These are phyloP conservation scores for Colletotrichum eremochloae DNA, from an alignment of 2,329 filamentous ascomycete species.

Conservation along the genomic window DNA sequence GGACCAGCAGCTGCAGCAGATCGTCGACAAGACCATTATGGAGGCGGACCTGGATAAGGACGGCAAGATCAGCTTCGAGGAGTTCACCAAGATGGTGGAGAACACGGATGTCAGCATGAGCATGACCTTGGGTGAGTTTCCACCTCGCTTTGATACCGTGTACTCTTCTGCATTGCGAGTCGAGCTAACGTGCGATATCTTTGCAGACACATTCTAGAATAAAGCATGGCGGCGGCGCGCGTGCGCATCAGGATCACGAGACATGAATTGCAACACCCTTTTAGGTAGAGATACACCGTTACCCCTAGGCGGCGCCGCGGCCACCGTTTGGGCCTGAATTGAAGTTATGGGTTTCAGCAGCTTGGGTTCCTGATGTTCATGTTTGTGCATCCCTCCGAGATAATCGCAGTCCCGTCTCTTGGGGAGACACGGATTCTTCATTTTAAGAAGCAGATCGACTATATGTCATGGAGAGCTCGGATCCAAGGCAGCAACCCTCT, in stretches of 20 bases:
- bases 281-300: constrained; percentile 37
- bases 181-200: constrained; percentile 17
- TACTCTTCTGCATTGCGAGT: neutral
- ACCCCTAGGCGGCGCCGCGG: constrained; percentile 6
- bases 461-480: neutral
- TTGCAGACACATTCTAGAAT: constrained; percentile 38
- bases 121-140: constrained; percentile 75
- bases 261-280: constrained; percentile 40
- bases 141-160: neutral
- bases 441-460: neutral
- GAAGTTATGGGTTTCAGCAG: constrained; percentile 18
- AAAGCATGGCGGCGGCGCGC: constrained; percentile 18
- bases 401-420: neutral
- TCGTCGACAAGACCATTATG: constrained; percentile 99
- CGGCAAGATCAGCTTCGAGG: constrained; percentile 98
- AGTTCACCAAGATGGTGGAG: constrained; percentile 99
- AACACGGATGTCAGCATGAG: constrained; percentile 85
- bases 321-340: constrained; percentile 25
- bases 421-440: neutral
- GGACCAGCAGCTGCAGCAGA: constrained; percentile 98
- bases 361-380: neutral
- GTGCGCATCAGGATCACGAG: constrained; percentile 36
- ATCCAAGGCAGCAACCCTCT: neutral
- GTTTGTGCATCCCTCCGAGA: neutral
- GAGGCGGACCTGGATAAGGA: constrained; percentile 96